A percentile compares a stretch with the other conserved stretches of the same genome.
These are phyloP conservation scores for Phytophthora vignae DNA, from an alignment of 352 stramenopile species.

Conservation along the genomic window DNA sequence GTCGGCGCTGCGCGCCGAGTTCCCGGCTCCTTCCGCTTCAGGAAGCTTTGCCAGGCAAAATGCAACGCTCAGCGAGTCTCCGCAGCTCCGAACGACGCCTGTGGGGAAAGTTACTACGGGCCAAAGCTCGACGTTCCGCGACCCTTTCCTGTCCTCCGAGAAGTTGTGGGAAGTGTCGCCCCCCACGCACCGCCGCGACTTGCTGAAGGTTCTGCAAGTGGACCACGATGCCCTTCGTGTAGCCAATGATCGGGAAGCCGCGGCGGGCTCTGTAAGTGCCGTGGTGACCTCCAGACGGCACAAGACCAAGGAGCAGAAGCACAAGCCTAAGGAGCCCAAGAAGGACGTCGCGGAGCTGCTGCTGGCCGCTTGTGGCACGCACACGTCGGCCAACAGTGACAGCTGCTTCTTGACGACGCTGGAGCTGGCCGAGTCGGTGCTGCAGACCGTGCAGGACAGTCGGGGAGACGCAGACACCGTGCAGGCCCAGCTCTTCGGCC, in stretches of 20 bases:
- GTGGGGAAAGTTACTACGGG: not conserved
- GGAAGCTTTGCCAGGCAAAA: not conserved
- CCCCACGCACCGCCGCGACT: slow-evolving; percentile 34
- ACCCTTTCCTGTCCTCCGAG: slow-evolving; percentile 44
- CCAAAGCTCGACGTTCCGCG: slow-evolving; percentile 36
- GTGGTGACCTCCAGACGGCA: slow-evolving; percentile 57
- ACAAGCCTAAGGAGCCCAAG: slow-evolving; percentile 37
- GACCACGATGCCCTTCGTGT: slow-evolving; percentile 61
- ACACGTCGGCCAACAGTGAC: slow-evolving; percentile 43
- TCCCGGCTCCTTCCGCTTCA: slow-evolving; percentile 19
- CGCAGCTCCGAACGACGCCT: slow-evolving; percentile 1
- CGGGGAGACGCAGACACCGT: slow-evolving; percentile 61
- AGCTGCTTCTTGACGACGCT: slow-evolving; percentile 62
- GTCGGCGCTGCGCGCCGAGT: slow-evolving; percentile 34
- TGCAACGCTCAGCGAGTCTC: slow-evolving; percentile 13
- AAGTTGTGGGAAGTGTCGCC: slow-evolving; percentile 43
- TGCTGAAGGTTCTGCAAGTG: slow-evolving; percentile 64
- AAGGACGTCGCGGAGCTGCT: slow-evolving; percentile 48
- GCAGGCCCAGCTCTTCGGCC: slow-evolving; percentile 81
- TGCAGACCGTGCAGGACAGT: slow-evolving; percentile 70
- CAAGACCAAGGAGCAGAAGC: slow-evolving; percentile 30
- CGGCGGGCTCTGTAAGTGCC: slow-evolving; percentile 48
- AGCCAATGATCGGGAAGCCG: slow-evolving; percentile 63
- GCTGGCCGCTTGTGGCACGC: slow-evolving; percentile 49
- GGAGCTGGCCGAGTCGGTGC: slow-evolving; percentile 75